Conservation (phyloP, 768 basidiomycete genomes). For the Termitomyces sp. region DNA sequence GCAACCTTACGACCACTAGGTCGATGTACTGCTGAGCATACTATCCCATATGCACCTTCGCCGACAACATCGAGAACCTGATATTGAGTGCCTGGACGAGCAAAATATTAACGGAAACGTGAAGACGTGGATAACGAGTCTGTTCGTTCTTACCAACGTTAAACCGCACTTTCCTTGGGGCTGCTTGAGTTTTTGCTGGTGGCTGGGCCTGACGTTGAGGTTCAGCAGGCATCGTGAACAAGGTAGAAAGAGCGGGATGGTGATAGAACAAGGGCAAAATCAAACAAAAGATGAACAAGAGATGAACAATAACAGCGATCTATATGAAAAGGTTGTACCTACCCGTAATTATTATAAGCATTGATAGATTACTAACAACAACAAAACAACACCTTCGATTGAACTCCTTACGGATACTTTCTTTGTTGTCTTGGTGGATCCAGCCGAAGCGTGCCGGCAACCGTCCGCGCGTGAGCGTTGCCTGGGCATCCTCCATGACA, state of each 20-base stretch:
- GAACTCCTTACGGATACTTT: slow-evolving; percentile 1
- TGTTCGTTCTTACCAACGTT: slow-evolving; percentile 59
- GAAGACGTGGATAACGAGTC: not conserved
- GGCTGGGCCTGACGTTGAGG: slow-evolving; percentile 21
- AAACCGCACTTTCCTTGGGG: slow-evolving; percentile 83
- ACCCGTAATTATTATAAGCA: slow-evolving; percentile 5
- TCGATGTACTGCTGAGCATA: slow-evolving; percentile 87
- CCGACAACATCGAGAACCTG: slow-evolving; percentile 85
- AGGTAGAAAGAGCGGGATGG: slow-evolving; percentile 8
- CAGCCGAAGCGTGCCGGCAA: slow-evolving; percentile 2
- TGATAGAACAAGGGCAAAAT: slow-evolving; percentile 14
- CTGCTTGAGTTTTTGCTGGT: slow-evolving; percentile 33
- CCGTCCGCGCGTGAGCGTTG: slow-evolving; percentile 7
- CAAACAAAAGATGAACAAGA: slow-evolving; percentile 12
- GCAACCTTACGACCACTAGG: slow-evolving; percentile 90
- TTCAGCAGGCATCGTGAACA: slow-evolving; percentile 25
- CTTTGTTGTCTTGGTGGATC: slow-evolving; percentile 6
- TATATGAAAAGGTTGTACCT: slow-evolving; percentile 12
- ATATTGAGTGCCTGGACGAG: slow-evolving; percentile 60
- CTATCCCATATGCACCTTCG: slow-evolving; percentile 92
- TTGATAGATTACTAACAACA: slow-evolving; percentile 5
- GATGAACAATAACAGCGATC: slow-evolving; percentile 10
- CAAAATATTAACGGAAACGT: slow-evolving; percentile 4
- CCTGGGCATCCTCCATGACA: slow-evolving; percentile 14
- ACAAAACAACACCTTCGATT: slow-evolving; percentile 16